A percentile compares a stretch with the other conserved stretches of the same genome.
These are phyloP conservation scores for Pleurotus tuber-regium DNA, from an alignment of 768 basidiomycete species.

Conservation along the genomic window DNA sequence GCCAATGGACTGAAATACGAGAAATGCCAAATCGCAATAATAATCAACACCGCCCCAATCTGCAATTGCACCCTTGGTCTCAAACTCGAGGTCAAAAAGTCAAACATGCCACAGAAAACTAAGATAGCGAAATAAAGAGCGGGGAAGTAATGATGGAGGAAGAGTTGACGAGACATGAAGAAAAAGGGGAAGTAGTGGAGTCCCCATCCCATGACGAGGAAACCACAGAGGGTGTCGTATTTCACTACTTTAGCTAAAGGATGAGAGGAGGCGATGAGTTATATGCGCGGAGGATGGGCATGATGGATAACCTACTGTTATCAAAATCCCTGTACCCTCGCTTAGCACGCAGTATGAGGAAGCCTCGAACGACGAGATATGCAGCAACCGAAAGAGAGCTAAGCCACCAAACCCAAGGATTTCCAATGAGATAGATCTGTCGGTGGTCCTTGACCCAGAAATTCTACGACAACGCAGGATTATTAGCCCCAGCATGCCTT, in stretches of 20 bases:
- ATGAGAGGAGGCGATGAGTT: neutral
- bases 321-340: constrained; percentile 92
- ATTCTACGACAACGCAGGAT: constrained; percentile 67
- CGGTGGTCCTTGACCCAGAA: constrained; percentile 98
- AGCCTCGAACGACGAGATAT: constrained; percentile 68
- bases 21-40: constrained; percentile 79
- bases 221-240: constrained; percentile 88
- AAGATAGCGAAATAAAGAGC: constrained; percentile 94
- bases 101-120: constrained; percentile 73
- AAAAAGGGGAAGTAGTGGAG: constrained; percentile 97
- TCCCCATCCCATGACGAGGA: constrained; percentile 89
- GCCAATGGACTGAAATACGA: constrained; percentile 74
- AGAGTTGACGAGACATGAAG: constrained; percentile 95
- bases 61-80: constrained; percentile 77
- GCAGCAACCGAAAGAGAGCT: constrained; percentile 67
- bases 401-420: constrained; percentile 91
- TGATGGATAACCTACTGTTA: constrained; percentile 60
- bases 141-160: constrained; percentile 97
- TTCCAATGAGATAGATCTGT: constrained; percentile 95
- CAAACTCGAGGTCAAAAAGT: constrained; percentile 77
- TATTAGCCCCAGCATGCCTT: constrained; percentile 2
- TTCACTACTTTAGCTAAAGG: constrained; percentile 79
- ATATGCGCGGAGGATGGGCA: no score
- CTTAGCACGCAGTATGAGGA: constrained; percentile 86
- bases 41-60: constrained; percentile 69